Base-by-base conservation (phyloP, 2,329 filamentous ascomycete genomes). In the Sclerotinia trifoliorum region DNA sequence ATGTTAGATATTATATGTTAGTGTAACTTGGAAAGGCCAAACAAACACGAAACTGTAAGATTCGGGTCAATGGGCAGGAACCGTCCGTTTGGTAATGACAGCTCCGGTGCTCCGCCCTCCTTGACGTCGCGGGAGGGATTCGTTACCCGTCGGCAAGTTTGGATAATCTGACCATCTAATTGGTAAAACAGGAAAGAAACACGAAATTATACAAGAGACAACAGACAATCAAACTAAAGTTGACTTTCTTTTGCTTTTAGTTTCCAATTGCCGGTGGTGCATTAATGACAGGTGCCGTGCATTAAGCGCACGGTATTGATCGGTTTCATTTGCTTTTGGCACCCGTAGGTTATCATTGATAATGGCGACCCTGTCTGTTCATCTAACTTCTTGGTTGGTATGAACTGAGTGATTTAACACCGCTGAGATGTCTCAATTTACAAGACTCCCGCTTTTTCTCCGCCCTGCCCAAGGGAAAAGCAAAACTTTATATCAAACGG, bases 201-300 rank as follows among this genome's bases (percentile, higher is more conserved):
- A 44, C 29, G 19, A 32, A 56, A n/a, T 35, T 5, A 21, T 56
- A 32, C 26, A 10, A n/a, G n/a, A n/a, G n/a, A n/a, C n/a, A n/a
- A 39, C 4, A 39, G 21, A 56, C 6, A 21, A n/a, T 56, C 21
- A 35, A 35, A 11, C 1, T 13, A 29, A 39, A 17, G 26, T 49
- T 10, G 5, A 1, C 32, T 5, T 21, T 51, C 29, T n/a, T 62
- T 51, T 51, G 60, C 46, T 52, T 63, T 63, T 26, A 39, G 29
- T 51, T 42, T 51, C 46, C n/a, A 46, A 51, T 24, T 51, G 60
- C 46, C 60, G 60, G n/a, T 24, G 46, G 32, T 63, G n/a, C 46
- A 51, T 26, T 17, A 29, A 29, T 61, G 44, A 49, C 21, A 35
- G 26, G n/a, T 62, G 24, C 46, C 46, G 60, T 39, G 60, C 60